Conservation (phyloP, 73 alveolate genomes). For the Stentor roeselii region DNA sequence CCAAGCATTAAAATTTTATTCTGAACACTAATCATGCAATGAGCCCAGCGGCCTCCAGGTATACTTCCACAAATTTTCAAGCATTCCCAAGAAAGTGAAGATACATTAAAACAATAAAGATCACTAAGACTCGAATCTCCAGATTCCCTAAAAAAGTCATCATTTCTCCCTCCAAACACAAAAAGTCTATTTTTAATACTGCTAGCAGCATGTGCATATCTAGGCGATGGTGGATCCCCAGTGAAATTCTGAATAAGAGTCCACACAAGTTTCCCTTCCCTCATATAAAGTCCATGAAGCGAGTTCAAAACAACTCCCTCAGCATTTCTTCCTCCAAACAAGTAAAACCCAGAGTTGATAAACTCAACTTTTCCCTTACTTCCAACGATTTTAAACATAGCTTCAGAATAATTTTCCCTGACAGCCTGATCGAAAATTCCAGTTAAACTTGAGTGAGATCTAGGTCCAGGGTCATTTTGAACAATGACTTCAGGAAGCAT, state of each 20-base stretch:
- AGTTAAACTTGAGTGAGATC: constrained; percentile 22
- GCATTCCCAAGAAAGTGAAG: background rate
- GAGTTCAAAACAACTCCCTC: background rate
- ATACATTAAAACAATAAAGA: constrained; percentile 24
- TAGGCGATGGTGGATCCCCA: constrained; percentile 58
- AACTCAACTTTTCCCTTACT: background rate
- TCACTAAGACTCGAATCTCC: constrained; percentile 25
- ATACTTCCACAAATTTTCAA: background rate
- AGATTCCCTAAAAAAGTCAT: background rate
- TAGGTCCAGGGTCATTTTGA: background rate
- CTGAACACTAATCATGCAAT: background rate
- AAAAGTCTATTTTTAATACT: constrained; percentile 4
- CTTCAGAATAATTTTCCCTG: background rate
- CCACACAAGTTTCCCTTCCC: constrained; percentile 9
- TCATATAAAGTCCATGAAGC: background rate
- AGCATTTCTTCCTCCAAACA: background rate
- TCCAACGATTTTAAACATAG: background rate
- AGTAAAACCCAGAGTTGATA: constrained; percentile 7
- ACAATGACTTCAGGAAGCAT: constrained; percentile 13
- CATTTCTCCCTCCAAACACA: constrained; percentile 41
- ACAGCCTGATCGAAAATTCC: background rate
- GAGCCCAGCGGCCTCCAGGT: constrained; percentile 32
- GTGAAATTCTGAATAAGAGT: background rate
- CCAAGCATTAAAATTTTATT: constrained; percentile 10
- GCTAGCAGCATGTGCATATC: constrained; percentile 56